Conservation (phyloP, 768 basidiomycete genomes). For the Daedalea quercina region DNA sequence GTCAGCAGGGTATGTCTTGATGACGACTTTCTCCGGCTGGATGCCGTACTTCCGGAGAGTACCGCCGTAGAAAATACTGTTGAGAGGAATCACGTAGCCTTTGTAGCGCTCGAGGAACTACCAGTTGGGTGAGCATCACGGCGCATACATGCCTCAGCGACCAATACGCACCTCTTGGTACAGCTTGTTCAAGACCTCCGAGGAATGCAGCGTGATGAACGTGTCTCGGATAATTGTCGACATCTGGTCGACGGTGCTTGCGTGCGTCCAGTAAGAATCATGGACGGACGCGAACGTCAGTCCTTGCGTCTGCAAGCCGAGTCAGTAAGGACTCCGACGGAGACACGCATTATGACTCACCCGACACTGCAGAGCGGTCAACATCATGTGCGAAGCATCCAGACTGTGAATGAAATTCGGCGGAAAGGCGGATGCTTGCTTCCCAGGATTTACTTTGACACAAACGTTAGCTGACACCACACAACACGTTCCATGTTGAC, state of each 20-base stretch:
- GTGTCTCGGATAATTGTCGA: slow-evolving; percentile 84
- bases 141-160: too few relatives aligned
- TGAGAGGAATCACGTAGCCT: slow-evolving; percentile 59
- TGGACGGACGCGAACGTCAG: slow-evolving; percentile 94
- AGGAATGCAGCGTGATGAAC: slow-evolving; percentile 88
- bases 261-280: slow-evolving; percentile 99
- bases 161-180: slow-evolving; percentile 60
- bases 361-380: slow-evolving; percentile 86
- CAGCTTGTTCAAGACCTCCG: slow-evolving; percentile 72
- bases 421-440: slow-evolving; percentile 96
- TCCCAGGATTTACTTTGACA: slow-evolving; percentile 59
- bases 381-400: slow-evolving; percentile 98
- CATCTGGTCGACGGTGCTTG: slow-evolving; percentile 82
- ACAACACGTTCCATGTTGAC: not conserved
- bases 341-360: slow-evolving; percentile 35
- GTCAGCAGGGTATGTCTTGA: not conserved
- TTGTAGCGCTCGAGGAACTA: slow-evolving; percentile 77
- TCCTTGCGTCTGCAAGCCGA: slow-evolving; percentile 45
- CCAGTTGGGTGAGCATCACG: slow-evolving; percentile 1
- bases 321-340: not conserved
- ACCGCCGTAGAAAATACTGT: slow-evolving; percentile 31
- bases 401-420: slow-evolving; percentile 98
- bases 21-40: slow-evolving; percentile 34
- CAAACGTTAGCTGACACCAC: not conserved
- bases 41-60: slow-evolving; percentile 34